Evolutionary conservation across 2,329 filamentous ascomycete genomes (phyloP), one percentile per base, ranked within the genome.

Genomic region (Diaporthe sp.): DNA sequence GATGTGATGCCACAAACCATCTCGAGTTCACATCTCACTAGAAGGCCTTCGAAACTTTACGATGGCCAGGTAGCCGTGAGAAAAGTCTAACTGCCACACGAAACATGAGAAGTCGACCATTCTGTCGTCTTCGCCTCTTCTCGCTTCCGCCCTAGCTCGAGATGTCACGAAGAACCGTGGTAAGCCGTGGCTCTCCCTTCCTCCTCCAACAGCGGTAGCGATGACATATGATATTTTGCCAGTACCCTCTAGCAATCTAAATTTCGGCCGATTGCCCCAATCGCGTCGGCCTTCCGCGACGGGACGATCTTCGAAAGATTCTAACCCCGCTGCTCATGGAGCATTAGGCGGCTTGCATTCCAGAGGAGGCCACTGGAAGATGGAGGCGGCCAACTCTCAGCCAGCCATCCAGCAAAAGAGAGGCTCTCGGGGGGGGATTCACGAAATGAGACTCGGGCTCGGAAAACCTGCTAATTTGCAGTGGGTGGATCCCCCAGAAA

Each of bases 201-300:
- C 4, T 8, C 19, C 58, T 44, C 12, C n/a, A 34, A 55, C 37
- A 67, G 71, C 25, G 58, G 58, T 62, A 73, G 58, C 58, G 71
- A 65, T 65, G 58, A 37, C 22, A 61, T 60, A 13, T 39, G 44
- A 39, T n/a, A 37, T 53, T 31, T n/a, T 9, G 19, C 13, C 19
- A 13, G 58, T 22, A 42, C 19, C 25, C 58, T 65, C 49, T 44
- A 44, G 71, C 71, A 73, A 15, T 65, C 22, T 49, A 73, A 73
- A 73, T 73, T 62, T 73, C 71, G 71, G 71, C 71, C 71, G 71
- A 73, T 55, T 61, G 49, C 60, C 71, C 71, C 28, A 70, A 70
- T 70, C 49, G 49, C 49, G 65, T 70, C 65, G 65, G 65, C 34
- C 31, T 25, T 55, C 65, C 65, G 65, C 34, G 37, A 15, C 58